phyloP scores from a whole-genome alignment of 2,329 filamentous ascomycete genomes.

The Podosphaera fusca region DNA sequence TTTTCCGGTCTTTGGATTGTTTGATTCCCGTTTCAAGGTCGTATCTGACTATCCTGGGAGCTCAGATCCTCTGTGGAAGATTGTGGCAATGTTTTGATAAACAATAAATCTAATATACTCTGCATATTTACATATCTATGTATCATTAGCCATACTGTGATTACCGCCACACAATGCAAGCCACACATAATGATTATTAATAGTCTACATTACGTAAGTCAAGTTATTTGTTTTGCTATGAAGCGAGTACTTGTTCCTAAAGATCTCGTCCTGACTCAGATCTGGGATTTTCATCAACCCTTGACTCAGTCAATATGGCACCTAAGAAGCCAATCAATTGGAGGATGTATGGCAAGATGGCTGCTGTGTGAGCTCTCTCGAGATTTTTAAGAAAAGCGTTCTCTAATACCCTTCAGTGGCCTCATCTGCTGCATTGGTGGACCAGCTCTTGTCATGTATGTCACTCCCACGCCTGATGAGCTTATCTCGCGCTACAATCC shows the following conservation, averaged over 20 bases:
- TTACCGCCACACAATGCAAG: not conserved
- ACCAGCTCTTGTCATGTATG: slow-evolving; percentile 58
- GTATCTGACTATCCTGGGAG: no score
- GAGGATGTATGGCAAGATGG: slow-evolving; percentile 44
- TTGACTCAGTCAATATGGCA: slow-evolving; percentile 15
- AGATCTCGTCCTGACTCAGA: not conserved
- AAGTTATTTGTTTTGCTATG: not conserved
- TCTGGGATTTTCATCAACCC: not conserved
- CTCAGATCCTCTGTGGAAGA: no score
- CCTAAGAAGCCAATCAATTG: slow-evolving; percentile 28
- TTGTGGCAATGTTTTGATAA: no score
- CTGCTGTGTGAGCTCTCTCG: slow-evolving; percentile 31
- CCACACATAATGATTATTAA: not conserved
- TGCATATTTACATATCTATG: no score
- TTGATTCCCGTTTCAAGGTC: not conserved
- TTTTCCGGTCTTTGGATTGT: not conserved
- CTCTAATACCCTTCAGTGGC: slow-evolving; percentile 29
- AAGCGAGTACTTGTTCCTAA: not conserved
- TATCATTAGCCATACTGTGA: no score
- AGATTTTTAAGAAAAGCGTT: slow-evolving; percentile 2
- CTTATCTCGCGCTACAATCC: slow-evolving; percentile 83
- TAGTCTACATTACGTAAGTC: not conserved
- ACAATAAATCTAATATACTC: no score
- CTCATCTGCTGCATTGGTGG: slow-evolving; percentile 55
- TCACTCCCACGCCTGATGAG: slow-evolving; percentile 74